phyloP scores from a whole-genome alignment of 176 grass and related monocot genomes.

The Rhipidocladum racemiflorum region DNA sequence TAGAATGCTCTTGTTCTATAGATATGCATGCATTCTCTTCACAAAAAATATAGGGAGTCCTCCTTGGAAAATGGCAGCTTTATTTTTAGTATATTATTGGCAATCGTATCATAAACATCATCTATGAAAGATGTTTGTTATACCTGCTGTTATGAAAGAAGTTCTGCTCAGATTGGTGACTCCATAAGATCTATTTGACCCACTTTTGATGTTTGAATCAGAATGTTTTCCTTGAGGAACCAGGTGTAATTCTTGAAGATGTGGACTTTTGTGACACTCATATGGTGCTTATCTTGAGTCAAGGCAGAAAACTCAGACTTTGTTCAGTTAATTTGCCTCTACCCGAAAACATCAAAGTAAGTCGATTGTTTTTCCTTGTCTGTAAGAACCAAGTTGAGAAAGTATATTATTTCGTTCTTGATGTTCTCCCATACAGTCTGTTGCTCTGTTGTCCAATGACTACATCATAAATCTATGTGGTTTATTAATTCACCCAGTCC shows the following conservation, averaged over 20 bases:
- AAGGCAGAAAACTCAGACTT: too few relatives aligned
- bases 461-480: neutral
- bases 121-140: neutral
- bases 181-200: slow-evolving; percentile 1
- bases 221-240: slow-evolving; percentile 70
- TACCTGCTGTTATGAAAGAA: neutral
- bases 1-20: slow-evolving; percentile 18
- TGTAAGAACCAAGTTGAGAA: too few relatives aligned
- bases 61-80: too few relatives aligned
- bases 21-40: slow-evolving; percentile 24
- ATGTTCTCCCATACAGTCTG: slow-evolving; percentile 5
- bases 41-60: neutral
- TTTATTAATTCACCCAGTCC: neutral
- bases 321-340: too few relatives aligned
- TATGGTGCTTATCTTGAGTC: too few relatives aligned
- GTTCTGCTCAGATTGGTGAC: neutral
- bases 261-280: too few relatives aligned
- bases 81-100: neutral
- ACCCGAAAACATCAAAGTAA: too few relatives aligned
- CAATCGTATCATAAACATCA: neutral
- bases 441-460: neutral
- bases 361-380: too few relatives aligned
- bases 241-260: too few relatives aligned
- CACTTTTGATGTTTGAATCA: slow-evolving; percentile 41
- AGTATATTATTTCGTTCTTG: too few relatives aligned